Conservation (phyloP, 2,329 filamentous ascomycete genomes). For the Fusarium sp. region DNA sequence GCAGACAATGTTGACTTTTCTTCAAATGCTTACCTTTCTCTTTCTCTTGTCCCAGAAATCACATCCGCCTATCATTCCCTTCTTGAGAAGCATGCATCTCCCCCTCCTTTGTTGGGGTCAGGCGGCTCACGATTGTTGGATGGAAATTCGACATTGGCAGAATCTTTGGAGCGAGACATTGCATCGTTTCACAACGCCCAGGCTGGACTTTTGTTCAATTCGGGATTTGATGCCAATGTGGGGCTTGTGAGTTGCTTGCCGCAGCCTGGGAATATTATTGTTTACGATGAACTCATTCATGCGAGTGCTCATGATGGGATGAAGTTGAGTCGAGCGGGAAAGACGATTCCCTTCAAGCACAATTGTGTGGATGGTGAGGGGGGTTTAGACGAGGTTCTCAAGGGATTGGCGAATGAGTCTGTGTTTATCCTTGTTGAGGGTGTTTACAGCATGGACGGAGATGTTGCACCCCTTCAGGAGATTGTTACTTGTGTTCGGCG, state of each 20-base stretch:
- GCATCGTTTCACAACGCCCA: conserved; percentile 61
- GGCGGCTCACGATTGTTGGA: conserved; percentile 66
- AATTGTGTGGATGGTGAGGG: conserved; percentile 57
- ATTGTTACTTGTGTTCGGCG: conserved; percentile 70
- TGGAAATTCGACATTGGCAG: conserved; percentile 60
- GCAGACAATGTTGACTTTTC: conserved; percentile 80
- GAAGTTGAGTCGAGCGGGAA: conserved; percentile 68
- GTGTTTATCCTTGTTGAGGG: conserved; percentile 78
- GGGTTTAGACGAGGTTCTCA: conserved; percentile 49
- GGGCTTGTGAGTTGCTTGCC: conserved; percentile 72
- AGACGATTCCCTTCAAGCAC: conserved; percentile 66
- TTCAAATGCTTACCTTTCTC: conserved; percentile 84
- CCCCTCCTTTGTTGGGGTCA: conserved; percentile 56
- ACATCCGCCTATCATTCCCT: conserved; percentile 73
- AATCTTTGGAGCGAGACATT: conserved; percentile 60
- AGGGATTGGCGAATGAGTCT: conserved; percentile 52
- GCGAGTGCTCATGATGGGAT: conserved; percentile 85
- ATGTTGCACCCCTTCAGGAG: conserved; percentile 72
- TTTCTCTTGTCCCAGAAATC: conserved; percentile 63
- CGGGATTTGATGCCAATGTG: conserved; percentile 75
- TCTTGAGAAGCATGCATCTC: conserved; percentile 42
- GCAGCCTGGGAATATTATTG: conserved; percentile 69
- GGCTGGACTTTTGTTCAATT: conserved; percentile 65
- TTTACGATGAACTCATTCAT: conserved; percentile 83
- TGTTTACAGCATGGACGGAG: conserved; percentile 88